Evolutionary conservation across 1,284 basidiomycete species (phyloP).

Genomic region (Irpex sp.): DNA sequence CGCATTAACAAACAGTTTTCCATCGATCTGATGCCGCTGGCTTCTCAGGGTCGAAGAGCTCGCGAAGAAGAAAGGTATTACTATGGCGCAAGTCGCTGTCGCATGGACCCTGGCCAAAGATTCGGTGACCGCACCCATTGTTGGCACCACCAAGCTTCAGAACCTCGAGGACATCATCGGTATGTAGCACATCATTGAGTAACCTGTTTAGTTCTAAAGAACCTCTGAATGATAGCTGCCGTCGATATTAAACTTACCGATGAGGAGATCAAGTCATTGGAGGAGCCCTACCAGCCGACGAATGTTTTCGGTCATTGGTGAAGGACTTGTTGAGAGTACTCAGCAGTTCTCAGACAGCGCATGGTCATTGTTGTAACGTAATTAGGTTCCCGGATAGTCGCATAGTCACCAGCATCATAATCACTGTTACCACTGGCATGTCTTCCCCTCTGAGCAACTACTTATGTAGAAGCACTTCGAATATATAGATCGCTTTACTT

Average conservation of each 20-base stretch:
- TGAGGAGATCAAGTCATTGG: constrained; percentile 5
- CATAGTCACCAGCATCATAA: no score
- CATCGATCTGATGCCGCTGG: background rate
- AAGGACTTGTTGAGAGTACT: no score
- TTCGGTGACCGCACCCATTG: constrained; percentile 25
- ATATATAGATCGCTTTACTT: no score
- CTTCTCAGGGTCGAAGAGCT: constrained; percentile 31
- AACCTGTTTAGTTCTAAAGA: no score
- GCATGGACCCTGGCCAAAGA: constrained; percentile 36
- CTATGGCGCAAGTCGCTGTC: constrained; percentile 39
- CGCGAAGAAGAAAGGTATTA: constrained; percentile 33
- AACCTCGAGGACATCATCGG: constrained; percentile 28
- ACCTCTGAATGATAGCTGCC: background rate
- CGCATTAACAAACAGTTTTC: background rate
- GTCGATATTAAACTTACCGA: constrained; percentile 3
- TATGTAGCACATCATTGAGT: constrained; percentile 1
- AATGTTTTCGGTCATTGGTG: background rate
- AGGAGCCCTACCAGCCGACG: background rate
- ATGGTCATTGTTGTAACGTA: background rate
- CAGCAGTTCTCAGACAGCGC: background rate
- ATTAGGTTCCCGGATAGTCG: no score
- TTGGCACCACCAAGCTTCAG: constrained; percentile 30
- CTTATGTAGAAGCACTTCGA: no score
- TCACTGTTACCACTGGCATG: no score
- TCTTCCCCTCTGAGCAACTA: no score